Base-by-base conservation (phyloP, 257 asterid genomes). In the Scutellaria galericulata region DNA sequence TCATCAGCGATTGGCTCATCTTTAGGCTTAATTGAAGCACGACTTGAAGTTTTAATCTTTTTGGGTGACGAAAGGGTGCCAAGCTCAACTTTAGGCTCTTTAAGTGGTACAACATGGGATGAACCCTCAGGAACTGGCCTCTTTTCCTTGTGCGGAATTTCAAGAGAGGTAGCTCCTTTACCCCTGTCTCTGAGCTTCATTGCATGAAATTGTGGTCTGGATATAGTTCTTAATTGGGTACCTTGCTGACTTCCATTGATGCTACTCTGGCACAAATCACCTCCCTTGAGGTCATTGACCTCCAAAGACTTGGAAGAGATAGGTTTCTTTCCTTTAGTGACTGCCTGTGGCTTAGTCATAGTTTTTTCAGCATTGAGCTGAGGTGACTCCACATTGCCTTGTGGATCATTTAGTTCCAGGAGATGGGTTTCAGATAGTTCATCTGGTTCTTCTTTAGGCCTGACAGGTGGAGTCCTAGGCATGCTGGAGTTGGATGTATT, bases 181-280 rank as follows among this genome's bases (percentile, higher is more conserved):
- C 84, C 89, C 74, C 85, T 88, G 62, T 78, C 82, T 72, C 87
- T 80, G 52, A 82, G 82, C 74, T 75, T 79, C 89, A 82, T 81
- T 50, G 70, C 22, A 79, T 84, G 85, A 79, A 86, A 77, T 44
- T 66, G 75, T 14, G 79, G 55, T 64, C 76, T 69, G 9, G 74
- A 27, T 60, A 80, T 85, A 24, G 11, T 70, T 71, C 31, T 75
- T 53, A 45, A 69, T 46, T 5, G 71, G 45, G 55, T 18, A 62
- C 61, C 68, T 68, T 70, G 72, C 78, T 70, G 76, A 62, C 62
- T 51, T 37, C 48, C 52, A 54, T 74, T 63, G 40, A 48, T 62
- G 79, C 72, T 60, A 68, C 63, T 53, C 75, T 24, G 62, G 78
- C 68, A 27, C 61, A 76, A 73, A 76, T 60, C 82, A 71, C 75